Evolutionary conservation across 2,329 filamentous ascomycete species (phyloP).

Genomic region (Lasiodiplodia sp.): DNA sequence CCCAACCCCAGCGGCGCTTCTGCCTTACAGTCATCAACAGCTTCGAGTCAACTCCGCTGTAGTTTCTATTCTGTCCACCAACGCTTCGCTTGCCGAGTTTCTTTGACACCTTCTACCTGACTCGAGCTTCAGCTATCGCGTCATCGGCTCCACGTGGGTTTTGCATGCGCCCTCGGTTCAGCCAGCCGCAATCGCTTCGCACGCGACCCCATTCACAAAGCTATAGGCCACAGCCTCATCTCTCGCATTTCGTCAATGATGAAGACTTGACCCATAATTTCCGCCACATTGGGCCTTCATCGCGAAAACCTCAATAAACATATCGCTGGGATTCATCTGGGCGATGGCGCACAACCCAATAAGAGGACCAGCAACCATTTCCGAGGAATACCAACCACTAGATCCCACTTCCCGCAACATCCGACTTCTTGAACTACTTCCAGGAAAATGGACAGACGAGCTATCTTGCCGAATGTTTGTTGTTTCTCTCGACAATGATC

Average conservation of each 20-base stretch:
- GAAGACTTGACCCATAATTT: no score
- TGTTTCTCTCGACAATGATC: not conserved
- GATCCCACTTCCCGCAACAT: not conserved
- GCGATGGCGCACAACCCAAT: not conserved
- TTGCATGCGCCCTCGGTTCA: no score
- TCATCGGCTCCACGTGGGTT: no score
- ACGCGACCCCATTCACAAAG: no score
- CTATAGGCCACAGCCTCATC: no score
- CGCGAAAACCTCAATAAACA: no score
- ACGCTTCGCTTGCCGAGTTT: no score
- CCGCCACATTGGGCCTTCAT: no score
- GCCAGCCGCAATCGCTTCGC: no score
- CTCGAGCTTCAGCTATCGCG: no score
- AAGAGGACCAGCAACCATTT: not conserved
- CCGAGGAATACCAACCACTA: not conserved
- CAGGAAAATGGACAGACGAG: not conserved
- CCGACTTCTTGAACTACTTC: not conserved
- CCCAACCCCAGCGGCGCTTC: not conserved
- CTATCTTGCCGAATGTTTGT: not conserved
- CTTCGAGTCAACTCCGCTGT: not conserved
- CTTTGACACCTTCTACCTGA: no score
- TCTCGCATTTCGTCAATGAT: no score
- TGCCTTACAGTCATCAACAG: not conserved
- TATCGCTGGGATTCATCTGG: not conserved
- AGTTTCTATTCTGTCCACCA: not conserved